Conservation (phyloP, 305 asterid species). For the Striga hermonthica region DNA sequence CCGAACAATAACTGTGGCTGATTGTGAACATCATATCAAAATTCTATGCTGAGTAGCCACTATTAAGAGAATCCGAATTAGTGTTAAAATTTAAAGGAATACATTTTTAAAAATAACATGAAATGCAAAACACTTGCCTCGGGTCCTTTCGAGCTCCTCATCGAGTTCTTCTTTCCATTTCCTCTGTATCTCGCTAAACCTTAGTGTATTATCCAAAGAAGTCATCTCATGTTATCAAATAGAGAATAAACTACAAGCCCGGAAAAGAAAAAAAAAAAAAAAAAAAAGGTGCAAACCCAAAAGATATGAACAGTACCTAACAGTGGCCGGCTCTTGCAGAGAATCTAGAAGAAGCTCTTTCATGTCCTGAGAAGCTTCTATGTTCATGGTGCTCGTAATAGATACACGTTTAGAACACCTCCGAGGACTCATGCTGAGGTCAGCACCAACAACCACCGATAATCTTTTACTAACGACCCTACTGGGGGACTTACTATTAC, state of each 20-base stretch:
- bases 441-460: constrained; percentile 53
- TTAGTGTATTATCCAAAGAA: constrained; percentile 12
- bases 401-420: constrained; percentile 53
- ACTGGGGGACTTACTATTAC: constrained; percentile 63
- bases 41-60: not conserved
- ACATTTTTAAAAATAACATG: not conserved
- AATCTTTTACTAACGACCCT: constrained; percentile 50
- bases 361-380: constrained; percentile 46
- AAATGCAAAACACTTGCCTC: constrained; percentile 51
- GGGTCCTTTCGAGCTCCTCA: constrained; percentile 67
- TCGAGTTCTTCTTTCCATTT: constrained; percentile 94
- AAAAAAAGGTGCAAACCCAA: not conserved
- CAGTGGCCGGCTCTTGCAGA: constrained; percentile 44
- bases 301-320: constrained; percentile 42
- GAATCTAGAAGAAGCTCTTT: constrained; percentile 43
- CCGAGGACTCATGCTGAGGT: constrained; percentile 48
- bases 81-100: not conserved
- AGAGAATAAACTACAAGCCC: constrained; percentile 1
- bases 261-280: constrained; percentile 15
- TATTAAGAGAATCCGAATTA: not conserved
- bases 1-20: not conserved
- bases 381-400: constrained; percentile 45
- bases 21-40: not conserved
- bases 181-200: constrained; percentile 54
- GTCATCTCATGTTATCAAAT: constrained; percentile 16